Conservation (phyloP, 176 grass and related monocot genomes). For the Oropetium thomaeum region DNA sequence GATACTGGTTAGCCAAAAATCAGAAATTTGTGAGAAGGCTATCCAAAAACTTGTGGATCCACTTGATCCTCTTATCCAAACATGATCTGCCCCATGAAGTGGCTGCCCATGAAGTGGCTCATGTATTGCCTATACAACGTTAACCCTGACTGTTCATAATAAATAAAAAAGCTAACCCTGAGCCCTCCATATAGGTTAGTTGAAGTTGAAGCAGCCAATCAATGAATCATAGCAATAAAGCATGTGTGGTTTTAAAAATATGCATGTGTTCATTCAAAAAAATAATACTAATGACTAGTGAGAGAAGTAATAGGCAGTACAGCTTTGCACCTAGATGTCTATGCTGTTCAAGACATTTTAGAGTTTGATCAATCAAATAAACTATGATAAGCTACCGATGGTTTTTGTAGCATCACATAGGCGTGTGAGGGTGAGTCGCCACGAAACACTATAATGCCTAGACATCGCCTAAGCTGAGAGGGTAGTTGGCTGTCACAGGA, state of each 20-base stretch:
- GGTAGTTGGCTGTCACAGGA: no score
- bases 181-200: constrained; percentile 4
- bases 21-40: neutral
- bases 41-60: neutral
- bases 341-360: constrained; percentile 10
- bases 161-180: no score
- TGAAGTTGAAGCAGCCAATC: neutral
- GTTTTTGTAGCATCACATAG: neutral
- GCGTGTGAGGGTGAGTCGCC: neutral
- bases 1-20: neutral
- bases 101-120: no score
- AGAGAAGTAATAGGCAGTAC: neutral
- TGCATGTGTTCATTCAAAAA: no score
- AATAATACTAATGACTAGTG: neutral
- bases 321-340: constrained; percentile 12
- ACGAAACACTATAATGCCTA: neutral
- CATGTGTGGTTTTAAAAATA: neutral
- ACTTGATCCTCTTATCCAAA: neutral
- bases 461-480: no score
- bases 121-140: neutral
- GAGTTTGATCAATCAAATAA: constrained; percentile 29
- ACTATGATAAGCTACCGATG: neutral
- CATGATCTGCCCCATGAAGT: no score
- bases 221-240: constrained; percentile 10
- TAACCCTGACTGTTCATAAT: no score